Conservation (phyloP, 108 stramenopile species). For the Asterionellopsis glacialis region DNA sequence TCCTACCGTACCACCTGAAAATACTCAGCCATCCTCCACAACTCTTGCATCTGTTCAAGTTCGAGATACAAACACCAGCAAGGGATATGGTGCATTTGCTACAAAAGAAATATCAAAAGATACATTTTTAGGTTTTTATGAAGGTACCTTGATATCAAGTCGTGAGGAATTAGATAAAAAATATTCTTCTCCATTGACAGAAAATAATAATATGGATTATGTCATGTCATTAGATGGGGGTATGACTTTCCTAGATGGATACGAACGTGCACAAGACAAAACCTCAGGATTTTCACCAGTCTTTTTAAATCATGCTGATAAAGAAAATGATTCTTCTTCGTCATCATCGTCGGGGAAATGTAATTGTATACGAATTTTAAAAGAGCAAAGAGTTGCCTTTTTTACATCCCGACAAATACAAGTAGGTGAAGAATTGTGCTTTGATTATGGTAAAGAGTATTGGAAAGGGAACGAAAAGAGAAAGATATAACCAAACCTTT, state of each 20-base stretch:
- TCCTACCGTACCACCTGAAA: too few species aligned
- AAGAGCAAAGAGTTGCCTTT: constrained; percentile 16
- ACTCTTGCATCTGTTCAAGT: too few species aligned
- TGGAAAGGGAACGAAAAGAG: constrained; percentile 9
- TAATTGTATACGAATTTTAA: constrained; percentile 16
- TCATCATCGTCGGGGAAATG: constrained; percentile 5
- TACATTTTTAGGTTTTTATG: constrained; percentile 38
- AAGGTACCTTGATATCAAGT: constrained; percentile 8
- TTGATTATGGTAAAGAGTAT: constrained; percentile 85
- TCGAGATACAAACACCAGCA: too few species aligned
- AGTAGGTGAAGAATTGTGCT: constrained; percentile 80
- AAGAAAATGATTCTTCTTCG: too few species aligned
- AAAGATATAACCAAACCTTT: too few species aligned
- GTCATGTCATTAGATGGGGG: constrained; percentile 37
- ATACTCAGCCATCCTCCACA: too few species aligned
- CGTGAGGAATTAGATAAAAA: constrained; percentile 8
- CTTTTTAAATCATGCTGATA: constrained; percentile 33
- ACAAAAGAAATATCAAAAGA: neutral
- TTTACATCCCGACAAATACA: constrained; percentile 55
- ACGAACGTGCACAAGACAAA: constrained; percentile 17
- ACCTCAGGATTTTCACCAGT: constrained; percentile 17
- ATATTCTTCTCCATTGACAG: neutral
- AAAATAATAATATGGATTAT: constrained; percentile 19
- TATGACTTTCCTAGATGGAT: constrained; percentile 32
- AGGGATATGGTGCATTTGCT: too few species aligned